A percentile compares a stretch with the other conserved stretches of the same genome.
These are phyloP conservation scores for Monosporozyma aquatica DNA, from an alignment of 805 yeast species.

Conservation along the genomic window DNA sequence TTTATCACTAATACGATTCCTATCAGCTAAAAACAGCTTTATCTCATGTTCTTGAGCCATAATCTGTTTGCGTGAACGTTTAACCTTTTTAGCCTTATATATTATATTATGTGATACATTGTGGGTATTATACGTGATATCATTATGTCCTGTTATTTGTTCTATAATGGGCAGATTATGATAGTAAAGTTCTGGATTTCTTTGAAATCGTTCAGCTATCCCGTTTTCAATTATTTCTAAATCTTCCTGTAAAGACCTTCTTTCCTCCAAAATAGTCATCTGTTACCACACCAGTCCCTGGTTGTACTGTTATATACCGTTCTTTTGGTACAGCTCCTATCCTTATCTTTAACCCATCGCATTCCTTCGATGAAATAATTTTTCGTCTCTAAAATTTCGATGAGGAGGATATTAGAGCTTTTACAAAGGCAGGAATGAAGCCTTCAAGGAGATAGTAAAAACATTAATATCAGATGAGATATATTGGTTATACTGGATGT, in stretches of 20 bases:
- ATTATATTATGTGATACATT: conserved; percentile 21
- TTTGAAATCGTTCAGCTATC: conserved; percentile 47
- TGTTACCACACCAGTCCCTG: neutral
- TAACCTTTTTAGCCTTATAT: conserved; percentile 30
- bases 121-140: neutral
- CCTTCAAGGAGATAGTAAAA: too few species aligned
- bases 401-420: too few species aligned
- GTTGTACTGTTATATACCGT: neutral
- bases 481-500: neutral
- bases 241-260: conserved; percentile 44
- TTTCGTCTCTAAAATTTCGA: too few species aligned
- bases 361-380: too few species aligned
- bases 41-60: conserved; percentile 63
- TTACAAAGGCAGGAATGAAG: too few species aligned
- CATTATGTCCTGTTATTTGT: conserved; percentile 1
- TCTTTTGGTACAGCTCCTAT: neutral
- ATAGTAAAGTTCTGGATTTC: conserved; percentile 51
- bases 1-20: conserved; percentile 28
- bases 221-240: conserved; percentile 65
- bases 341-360: too few species aligned
- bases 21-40: conserved; percentile 39
- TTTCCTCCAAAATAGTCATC: conserved; percentile 24
- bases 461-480: too few species aligned
- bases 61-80: conserved; percentile 41
- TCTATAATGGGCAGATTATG: conserved; percentile 15